A percentile compares a stretch with the other conserved stretches of the same genome.
Evolutionary conservation across 1,139 yeast genomes (phyloP).

Genomic region (Debaryomyces sp.): DNA sequence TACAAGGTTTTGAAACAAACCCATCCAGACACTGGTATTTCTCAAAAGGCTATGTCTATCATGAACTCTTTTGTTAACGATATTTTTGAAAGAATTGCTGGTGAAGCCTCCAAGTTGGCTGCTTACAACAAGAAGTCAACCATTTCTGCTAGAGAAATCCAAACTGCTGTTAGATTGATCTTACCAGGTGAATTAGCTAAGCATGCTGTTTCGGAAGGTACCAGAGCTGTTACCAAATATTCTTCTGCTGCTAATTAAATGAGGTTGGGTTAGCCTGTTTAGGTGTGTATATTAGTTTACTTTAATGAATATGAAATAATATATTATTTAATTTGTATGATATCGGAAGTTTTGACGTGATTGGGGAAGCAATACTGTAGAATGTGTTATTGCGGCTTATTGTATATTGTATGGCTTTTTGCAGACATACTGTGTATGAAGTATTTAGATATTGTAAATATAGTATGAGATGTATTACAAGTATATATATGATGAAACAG

Average conservation of each 20-base stretch:
- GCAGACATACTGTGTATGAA: background rate
- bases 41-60: constrained; percentile 98
- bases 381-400: background rate
- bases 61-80: constrained; percentile 99
- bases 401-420: background rate
- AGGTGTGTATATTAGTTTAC: constrained; percentile 23
- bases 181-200: constrained; percentile 99
- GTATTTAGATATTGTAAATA: background rate
- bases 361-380: background rate
- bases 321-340: background rate
- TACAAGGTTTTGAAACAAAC: constrained; percentile 99
- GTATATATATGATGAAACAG: background rate
- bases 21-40: constrained; percentile 99
- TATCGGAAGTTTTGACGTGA: background rate
- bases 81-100: constrained; percentile 92
- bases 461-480: background rate
- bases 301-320: constrained; percentile 17
- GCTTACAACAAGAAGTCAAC: constrained; percentile 99
- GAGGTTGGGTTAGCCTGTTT: constrained; percentile 13
- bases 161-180: constrained; percentile 98
- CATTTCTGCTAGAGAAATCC: constrained; percentile 98
- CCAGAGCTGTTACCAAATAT: constrained; percentile 99
- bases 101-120: constrained; percentile 99
- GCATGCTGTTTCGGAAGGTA: constrained; percentile 99
- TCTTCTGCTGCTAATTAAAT: constrained; percentile 72